These are phyloP conservation scores for Boletus subcaerulescens DNA, from an alignment of 768 basidiomycete genomes.

Conservation along the genomic window DNA sequence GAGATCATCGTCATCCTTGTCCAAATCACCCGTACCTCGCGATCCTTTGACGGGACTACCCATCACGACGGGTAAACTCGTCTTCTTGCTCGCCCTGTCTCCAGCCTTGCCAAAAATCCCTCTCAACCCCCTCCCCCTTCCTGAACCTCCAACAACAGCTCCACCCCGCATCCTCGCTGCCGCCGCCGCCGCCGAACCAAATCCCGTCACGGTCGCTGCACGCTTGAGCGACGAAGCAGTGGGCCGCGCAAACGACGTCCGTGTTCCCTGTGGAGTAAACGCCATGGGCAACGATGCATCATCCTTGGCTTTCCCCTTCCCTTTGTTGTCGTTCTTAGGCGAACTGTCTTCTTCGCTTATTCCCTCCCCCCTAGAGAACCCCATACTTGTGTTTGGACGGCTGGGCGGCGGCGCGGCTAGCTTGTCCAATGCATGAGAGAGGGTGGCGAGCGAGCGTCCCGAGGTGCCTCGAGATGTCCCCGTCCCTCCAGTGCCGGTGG, in stretches of 20 bases:
- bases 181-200: slow-evolving; percentile 2
- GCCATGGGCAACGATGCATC: slow-evolving; percentile 16
- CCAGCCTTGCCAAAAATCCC: slow-evolving; percentile 25
- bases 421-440: slow-evolving; percentile 68
- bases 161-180: not conserved
- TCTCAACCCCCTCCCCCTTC: slow-evolving; percentile 7
- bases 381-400: slow-evolving; percentile 68
- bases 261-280: not conserved
- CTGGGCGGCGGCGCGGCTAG: slow-evolving; percentile 63
- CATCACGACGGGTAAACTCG: slow-evolving; percentile 42
- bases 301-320: slow-evolving; percentile 23
- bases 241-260: slow-evolving; percentile 24
- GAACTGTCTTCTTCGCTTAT: not conserved
- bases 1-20: not conserved
- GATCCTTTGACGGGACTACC: slow-evolving; percentile 47
- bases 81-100: slow-evolving; percentile 40
- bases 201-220: slow-evolving; percentile 13
- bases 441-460: slow-evolving; percentile 52
- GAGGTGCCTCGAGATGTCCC: slow-evolving; percentile 3
- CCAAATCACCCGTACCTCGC: not conserved
- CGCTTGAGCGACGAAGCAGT: slow-evolving; percentile 32
- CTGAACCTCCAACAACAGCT: not conserved
- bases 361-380: slow-evolving; percentile 44
- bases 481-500: not conserved
- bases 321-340: slow-evolving; percentile 3